Base-by-base conservation (phyloP, 768 basidiomycete genomes). In the Suillus subalutaceus region DNA sequence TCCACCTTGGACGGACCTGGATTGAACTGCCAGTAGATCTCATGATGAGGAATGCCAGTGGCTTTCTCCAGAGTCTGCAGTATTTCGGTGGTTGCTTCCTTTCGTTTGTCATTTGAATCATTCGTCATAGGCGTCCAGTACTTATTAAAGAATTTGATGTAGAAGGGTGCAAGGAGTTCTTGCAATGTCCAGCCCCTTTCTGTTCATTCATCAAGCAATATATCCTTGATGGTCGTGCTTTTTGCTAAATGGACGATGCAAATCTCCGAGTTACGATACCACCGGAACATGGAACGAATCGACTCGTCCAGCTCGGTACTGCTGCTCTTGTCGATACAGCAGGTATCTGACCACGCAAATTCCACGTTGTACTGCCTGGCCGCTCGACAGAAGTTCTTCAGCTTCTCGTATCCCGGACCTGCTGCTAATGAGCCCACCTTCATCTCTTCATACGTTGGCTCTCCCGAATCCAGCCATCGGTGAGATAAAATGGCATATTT, bases 401-500 rank as follows among this genome's bases (percentile, higher is more conserved):
- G 12, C 41, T 65, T 65, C 26, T 62, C 16, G n/a, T 37, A 41
- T 41, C 64, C 59, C 4, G 56, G 38, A 12, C 63, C 63, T 6
- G 32, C 8, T 35, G 23, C 37, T 41, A 38, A 9, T 6, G 0
- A 32, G 13, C 15, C 18, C 7, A 12, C 12, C n/a, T 46, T 63
- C 62, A 32, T 35, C n/a, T 63, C 15, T 32, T 63, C 64, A 23
- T 63, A 65, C 9, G 64, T 63, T 15, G 60, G 60, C 37, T 65
- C 64, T 44, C 64, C 64, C 50, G 41, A 44, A 52, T 38, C 23
- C 7, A 65, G 23, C 64, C 64, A 65, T 37, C 64, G 60, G 12
- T 65, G 64, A 35, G 64, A 65, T 37, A 65, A 26, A 32, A 65
- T 63, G 46, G 64, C 64, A 30, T 65, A 65, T 62, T n/a, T 30